phyloP scores from a whole-genome alignment of 2,329 filamentous ascomycete species.

The Penicillium glabrum region DNA sequence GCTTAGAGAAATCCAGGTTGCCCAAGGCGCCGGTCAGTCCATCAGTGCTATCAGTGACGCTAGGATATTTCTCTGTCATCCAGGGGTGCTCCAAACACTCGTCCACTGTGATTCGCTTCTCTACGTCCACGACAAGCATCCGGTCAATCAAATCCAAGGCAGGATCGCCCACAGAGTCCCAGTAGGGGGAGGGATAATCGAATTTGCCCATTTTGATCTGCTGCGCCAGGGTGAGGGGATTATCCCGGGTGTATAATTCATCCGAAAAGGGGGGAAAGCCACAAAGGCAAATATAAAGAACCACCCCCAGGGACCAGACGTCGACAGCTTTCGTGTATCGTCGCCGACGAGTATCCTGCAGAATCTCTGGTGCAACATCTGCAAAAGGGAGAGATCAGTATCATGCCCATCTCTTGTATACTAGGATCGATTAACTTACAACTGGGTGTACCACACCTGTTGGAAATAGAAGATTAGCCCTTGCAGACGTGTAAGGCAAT shows the following conservation, averaged over 20 bases:
- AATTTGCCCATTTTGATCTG: conserved; percentile 89
- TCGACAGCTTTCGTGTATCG: conserved; percentile 95
- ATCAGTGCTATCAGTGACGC: conserved; percentile 81
- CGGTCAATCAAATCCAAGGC: conserved; percentile 90
- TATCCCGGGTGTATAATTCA: conserved; percentile 77
- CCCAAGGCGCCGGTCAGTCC: conserved; percentile 85
- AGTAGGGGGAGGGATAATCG: conserved; percentile 95
- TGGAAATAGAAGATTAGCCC: background rate
- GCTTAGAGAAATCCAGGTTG: conserved; percentile 77
- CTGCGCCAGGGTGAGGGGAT: conserved; percentile 81
- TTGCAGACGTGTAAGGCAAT: background rate
- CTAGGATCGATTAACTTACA: conserved; percentile 50
- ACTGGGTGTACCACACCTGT: conserved; percentile 82
- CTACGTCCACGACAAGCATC: conserved; percentile 88
- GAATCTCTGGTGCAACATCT: conserved; percentile 92
- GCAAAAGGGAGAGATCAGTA: conserved; percentile 15
- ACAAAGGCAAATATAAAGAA: conserved; percentile 94
- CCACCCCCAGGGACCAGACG: conserved; percentile 95
- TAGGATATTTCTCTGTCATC: conserved; percentile 64
- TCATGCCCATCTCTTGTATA: background rate
- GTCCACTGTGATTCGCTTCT: conserved; percentile 82
- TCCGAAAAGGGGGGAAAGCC: conserved; percentile 97
- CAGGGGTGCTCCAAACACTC: conserved; percentile 90
- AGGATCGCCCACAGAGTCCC: conserved; percentile 82
- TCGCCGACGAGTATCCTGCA: conserved; percentile 76